Evolutionary conservation across 1,139 yeast species (phyloP).

Genomic region (Chernovozyma aurita): DNA sequence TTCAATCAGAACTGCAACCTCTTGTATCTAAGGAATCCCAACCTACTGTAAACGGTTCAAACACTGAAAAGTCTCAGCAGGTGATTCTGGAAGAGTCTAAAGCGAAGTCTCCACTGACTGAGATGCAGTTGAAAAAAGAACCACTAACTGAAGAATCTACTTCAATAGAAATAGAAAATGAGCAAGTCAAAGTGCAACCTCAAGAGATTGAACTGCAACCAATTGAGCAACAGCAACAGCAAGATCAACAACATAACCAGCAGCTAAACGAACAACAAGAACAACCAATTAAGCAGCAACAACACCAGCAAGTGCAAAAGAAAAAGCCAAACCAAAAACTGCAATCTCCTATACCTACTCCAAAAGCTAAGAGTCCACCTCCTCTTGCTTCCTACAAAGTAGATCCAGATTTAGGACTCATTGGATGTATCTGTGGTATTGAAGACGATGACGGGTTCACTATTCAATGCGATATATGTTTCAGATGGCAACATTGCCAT

Average conservation of each 20-base stretch:
- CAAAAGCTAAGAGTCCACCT: constrained; percentile 16
- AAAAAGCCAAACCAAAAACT: neutral
- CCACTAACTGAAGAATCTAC: too few relatives aligned
- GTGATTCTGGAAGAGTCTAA: neutral
- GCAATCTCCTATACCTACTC: neutral
- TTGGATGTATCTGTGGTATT: constrained; percentile 85
- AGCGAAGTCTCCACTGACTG: too few relatives aligned
- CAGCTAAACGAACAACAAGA: neutral
- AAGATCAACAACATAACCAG: neutral
- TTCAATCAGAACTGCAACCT: neutral
- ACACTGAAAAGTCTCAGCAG: neutral
- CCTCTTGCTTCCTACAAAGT: constrained; percentile 49
- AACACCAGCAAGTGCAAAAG: neutral
- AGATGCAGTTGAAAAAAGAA: too few relatives aligned
- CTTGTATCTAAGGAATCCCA: neutral
- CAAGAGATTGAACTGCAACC: neutral
- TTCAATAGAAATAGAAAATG: neutral
- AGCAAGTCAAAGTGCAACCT: neutral
- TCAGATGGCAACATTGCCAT: constrained; percentile 90
- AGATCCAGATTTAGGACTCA: constrained; percentile 76
- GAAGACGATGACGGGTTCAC: constrained; percentile 95
- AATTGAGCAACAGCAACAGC: neutral
- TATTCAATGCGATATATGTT: constrained; percentile 87
- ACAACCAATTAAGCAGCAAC: too few relatives aligned
- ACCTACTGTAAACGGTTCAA: neutral